These are phyloP conservation scores for Calonectria ilicicola DNA, from an alignment of 2,329 filamentous ascomycete genomes.

Conservation along the genomic window DNA sequence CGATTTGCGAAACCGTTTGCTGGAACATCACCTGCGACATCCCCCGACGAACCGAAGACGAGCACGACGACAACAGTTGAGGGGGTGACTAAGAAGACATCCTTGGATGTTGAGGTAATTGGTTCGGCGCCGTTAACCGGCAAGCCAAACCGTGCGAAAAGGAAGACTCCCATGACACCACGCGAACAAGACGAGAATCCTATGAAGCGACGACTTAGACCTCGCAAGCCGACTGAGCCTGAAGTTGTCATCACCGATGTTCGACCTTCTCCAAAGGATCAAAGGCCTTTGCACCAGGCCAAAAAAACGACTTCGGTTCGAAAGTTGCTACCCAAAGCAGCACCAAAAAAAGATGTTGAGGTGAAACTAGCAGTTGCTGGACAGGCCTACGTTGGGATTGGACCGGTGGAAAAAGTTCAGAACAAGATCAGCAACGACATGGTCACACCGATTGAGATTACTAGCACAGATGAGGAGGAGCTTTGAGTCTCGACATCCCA, in stretches of 20 bases:
- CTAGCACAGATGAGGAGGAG: constrained; percentile 35
- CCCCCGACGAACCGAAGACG: neutral
- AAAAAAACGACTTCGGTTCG: constrained; percentile 22
- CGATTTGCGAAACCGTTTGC: constrained; percentile 41
- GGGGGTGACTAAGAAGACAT: neutral
- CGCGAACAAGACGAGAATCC: constrained; percentile 24
- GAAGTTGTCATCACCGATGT: constrained; percentile 12
- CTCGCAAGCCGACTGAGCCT: constrained; percentile 31
- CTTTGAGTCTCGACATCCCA: constrained; percentile 17
- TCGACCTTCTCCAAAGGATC: constrained; percentile 22
- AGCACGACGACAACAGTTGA: neutral
- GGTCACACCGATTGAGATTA: constrained; percentile 27
- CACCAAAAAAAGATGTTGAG: neutral
- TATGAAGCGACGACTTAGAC: constrained; percentile 36
- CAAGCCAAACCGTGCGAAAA: constrained; percentile 4
- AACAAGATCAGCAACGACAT: constrained; percentile 25
- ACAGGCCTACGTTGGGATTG: constrained; percentile 5
- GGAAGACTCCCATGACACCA: neutral
- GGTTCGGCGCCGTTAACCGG: neutral
- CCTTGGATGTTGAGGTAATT: neutral
- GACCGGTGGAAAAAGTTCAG: constrained; percentile 18
- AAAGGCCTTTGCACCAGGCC: constrained; percentile 1
- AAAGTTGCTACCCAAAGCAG: constrained; percentile 1
- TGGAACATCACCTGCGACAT: constrained; percentile 26
- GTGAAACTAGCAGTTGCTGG: constrained; percentile 6